phyloP scores from a whole-genome alignment of 768 basidiomycete species.

The Leccinum variicolor region DNA sequence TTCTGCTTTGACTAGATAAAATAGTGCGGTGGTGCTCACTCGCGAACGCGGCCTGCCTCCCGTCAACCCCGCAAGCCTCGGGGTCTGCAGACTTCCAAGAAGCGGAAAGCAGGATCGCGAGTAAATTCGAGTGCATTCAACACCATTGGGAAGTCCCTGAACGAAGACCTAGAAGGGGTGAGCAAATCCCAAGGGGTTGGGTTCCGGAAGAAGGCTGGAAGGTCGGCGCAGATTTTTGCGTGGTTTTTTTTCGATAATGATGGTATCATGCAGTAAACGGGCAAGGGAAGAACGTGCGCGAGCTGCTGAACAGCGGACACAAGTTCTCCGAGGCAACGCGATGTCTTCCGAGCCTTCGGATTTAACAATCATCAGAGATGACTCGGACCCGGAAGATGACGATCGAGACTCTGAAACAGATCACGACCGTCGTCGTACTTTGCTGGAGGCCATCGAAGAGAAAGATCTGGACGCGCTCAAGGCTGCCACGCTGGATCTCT shows the following conservation, averaged over 20 bases:
- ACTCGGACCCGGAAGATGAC: slow-evolving; percentile 37
- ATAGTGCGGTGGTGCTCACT: slow-evolving; percentile 80
- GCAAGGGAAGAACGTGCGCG: slow-evolving; percentile 76
- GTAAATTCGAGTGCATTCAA: slow-evolving; percentile 60
- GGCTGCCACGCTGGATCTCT: slow-evolving; percentile 42
- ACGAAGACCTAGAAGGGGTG: slow-evolving; percentile 37
- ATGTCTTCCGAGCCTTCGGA: slow-evolving; percentile 4
- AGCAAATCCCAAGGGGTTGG: slow-evolving; percentile 49
- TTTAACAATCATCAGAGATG: slow-evolving; percentile 20
- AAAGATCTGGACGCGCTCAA: slow-evolving; percentile 44
- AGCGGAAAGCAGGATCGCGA: slow-evolving; percentile 68
- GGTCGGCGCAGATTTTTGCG: slow-evolving; percentile 37
- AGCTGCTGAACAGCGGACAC: slow-evolving; percentile 65
- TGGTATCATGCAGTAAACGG: slow-evolving; percentile 51
- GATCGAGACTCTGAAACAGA: slow-evolving; percentile 45
- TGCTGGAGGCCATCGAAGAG: slow-evolving; percentile 46
- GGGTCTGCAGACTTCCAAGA: slow-evolving; percentile 60
- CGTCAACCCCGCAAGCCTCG: slow-evolving; percentile 46
- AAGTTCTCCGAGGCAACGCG: slow-evolving; percentile 39
- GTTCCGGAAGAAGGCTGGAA: slow-evolving; percentile 68
- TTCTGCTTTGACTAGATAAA: background rate
- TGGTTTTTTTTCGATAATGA: background rate
- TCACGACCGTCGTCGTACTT: slow-evolving; percentile 45
- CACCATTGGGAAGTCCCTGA: slow-evolving; percentile 53
- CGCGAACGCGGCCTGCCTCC: slow-evolving; percentile 52